Evolutionary conservation across 2,329 filamentous ascomycete species (phyloP).

Genomic region (Penicillium sp.): DNA sequence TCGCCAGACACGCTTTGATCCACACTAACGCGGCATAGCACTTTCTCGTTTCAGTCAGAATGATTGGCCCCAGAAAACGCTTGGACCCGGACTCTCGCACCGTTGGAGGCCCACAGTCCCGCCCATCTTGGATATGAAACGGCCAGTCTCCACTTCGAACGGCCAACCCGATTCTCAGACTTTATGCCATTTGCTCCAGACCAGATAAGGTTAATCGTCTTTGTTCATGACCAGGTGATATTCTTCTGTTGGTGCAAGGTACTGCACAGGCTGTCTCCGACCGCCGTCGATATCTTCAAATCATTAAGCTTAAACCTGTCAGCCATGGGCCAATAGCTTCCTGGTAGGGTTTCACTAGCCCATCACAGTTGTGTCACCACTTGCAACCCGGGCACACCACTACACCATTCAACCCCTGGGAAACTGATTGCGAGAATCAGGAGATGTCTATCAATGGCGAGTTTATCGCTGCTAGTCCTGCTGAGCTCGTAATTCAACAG

Average conservation of each 20-base stretch:
- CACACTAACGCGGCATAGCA: conserved; percentile 1
- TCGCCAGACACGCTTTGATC: neutral
- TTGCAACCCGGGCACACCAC: neutral
- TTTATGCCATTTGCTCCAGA: neutral
- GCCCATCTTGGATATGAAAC: neutral
- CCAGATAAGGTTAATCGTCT: neutral
- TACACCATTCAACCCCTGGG: neutral
- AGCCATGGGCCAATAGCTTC: neutral
- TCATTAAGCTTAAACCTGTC: neutral
- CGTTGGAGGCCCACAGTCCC: neutral
- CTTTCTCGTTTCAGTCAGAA: neutral
- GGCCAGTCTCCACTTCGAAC: neutral
- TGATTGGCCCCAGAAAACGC: neutral
- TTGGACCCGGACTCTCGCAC: neutral
- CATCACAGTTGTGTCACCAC: neutral
- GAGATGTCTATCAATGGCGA: too few species aligned
- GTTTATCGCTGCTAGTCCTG: neutral
- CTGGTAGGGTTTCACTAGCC: neutral
- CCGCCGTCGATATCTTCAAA: neutral
- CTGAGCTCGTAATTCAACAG: too few species aligned
- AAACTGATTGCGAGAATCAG: neutral
- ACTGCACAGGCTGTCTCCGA: neutral
- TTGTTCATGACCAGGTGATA: neutral
- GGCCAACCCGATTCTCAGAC: neutral
- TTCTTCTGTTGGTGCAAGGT: neutral